A percentile compares a stretch with the other conserved stretches of the same genome.
These are phyloP conservation scores for Rhodotorula taiwanensis DNA, from an alignment of 768 basidiomycete species.

Conservation along the genomic window DNA sequence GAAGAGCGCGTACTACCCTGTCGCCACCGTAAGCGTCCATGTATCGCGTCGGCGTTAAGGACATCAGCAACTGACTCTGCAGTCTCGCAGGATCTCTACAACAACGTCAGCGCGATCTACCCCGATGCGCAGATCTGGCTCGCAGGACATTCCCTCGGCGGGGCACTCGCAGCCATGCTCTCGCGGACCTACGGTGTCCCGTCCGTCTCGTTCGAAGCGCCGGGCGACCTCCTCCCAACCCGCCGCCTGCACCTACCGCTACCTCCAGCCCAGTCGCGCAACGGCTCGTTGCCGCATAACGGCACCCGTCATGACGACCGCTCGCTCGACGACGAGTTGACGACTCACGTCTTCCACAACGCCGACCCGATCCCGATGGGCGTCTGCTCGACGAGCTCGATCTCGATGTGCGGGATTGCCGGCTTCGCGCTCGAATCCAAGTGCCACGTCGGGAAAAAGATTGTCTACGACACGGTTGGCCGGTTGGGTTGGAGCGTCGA, in stretches of 20 bases:
- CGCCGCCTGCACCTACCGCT: constrained; percentile 75
- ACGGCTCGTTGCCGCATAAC: not conserved
- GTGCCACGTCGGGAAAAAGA: constrained; percentile 81
- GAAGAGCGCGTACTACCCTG: constrained; percentile 79
- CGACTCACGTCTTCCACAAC: constrained; percentile 80
- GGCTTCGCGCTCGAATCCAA: constrained; percentile 79
- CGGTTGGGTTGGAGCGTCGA: constrained; percentile 73
- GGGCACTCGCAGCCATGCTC: constrained; percentile 72
- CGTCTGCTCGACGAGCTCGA: constrained; percentile 61
- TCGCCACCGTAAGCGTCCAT: constrained; percentile 55
- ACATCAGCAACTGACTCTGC: not conserved
- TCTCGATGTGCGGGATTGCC: constrained; percentile 68
- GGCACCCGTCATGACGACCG: not conserved
- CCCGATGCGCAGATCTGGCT: constrained; percentile 86
- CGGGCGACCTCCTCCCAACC: constrained; percentile 75
- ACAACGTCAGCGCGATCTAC: constrained; percentile 84
- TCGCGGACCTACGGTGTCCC: constrained; percentile 88
- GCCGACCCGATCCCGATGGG: constrained; percentile 89
- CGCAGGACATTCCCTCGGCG: constrained; percentile 72
- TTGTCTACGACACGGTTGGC: constrained; percentile 77
- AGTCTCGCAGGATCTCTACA: constrained; percentile 68
- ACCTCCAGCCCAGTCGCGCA: constrained; percentile 51
- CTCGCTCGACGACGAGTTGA: constrained; percentile 23
- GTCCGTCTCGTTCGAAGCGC: constrained; percentile 82
- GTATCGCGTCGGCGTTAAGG: too few species aligned